Evolutionary conservation across 129 eudicot genomes (phyloP), one percentile per base, ranked within the genome.

Genomic region (Gnaphalium uliginosum): DNA sequence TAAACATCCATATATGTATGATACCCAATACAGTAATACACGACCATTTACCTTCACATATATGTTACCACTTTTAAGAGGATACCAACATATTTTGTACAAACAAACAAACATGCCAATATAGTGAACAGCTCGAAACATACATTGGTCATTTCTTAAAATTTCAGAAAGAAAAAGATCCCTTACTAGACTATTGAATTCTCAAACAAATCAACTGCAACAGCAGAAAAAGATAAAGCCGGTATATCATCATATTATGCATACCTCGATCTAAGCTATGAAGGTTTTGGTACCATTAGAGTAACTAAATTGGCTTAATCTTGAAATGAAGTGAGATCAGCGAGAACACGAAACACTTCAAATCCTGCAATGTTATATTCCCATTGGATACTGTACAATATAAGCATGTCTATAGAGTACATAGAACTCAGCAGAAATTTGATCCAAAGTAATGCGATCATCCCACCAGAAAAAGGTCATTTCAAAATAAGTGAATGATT

Each of bases 271-370:
- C 59, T 53, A 19, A 53, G 2, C 59, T 17, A n/a, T 3, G 19
- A 11, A 41, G 48, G 48, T 41, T 41, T 10, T 53, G 22, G 22
- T 19, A 53, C 23, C 59, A n/a, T 53, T 18, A n/a, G 59, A 53
- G 59, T 53, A 7, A 53, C 78, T 84, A 93, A 22, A 93, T 93
- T 39, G 98, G 98, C 80, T 93, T 93, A 85, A 93, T 90, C 87
- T 93, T 93, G 90, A 90, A 90, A 81, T 93, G 98, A 63, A 92
- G 89, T 8, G 96, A 88, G 73, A 92, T 92, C 35, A 90, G 86
- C 4, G 92, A 89, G 84, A 90, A 93, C 69, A 93, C 98, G 19
- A 90, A 93, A 73, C 96, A 93, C 86, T 93, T 93, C 84, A 93
- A 83, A 78, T 90, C 98, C 98, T 93, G 96, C 85, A 93, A 53